Percentiles rank a stretch among this genome's conserved stretches.
Conservation (phyloP, 306 rosid genomes). For the Potentilla sterilis region DNA sequence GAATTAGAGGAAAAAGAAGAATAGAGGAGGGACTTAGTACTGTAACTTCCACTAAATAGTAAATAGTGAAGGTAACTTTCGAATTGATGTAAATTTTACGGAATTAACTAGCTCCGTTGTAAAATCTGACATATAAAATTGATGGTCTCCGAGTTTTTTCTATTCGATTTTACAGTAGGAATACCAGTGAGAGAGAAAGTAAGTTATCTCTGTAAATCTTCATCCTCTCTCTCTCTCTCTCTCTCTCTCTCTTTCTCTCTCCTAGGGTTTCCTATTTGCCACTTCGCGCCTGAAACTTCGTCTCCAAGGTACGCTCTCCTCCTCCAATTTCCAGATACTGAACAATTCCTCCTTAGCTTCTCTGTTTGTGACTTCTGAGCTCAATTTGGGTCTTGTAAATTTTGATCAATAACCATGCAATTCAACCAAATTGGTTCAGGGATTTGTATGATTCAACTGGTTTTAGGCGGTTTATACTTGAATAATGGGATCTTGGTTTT, state of each 20-base stretch:
- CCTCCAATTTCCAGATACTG: background rate
- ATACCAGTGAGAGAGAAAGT: background rate
- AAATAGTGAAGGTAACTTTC: too few species aligned
- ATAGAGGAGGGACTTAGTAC: too few species aligned
- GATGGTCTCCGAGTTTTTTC: too few species aligned
- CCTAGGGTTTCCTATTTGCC: background rate
- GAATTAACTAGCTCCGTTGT: too few species aligned
- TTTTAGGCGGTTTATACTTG: background rate
- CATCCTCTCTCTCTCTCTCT: too few species aligned
- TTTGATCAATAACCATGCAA: background rate
- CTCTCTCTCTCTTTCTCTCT: background rate
- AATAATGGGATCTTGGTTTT: background rate
- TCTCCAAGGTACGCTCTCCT: background rate
- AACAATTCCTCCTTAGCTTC: too few species aligned
- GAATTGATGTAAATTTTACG: too few species aligned
- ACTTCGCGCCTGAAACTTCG: background rate
- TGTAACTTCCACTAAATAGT: too few species aligned
- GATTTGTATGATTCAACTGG: background rate
- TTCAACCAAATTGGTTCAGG: background rate
- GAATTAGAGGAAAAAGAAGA: too few species aligned
- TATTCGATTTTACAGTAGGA: too few species aligned
- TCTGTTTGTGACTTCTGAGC: background rate
- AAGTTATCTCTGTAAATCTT: background rate
- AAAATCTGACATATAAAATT: too few species aligned
- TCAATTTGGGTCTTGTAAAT: background rate